Conservation (phyloP, 257 asterid genomes). For the Knoxia roxburghii region DNA sequence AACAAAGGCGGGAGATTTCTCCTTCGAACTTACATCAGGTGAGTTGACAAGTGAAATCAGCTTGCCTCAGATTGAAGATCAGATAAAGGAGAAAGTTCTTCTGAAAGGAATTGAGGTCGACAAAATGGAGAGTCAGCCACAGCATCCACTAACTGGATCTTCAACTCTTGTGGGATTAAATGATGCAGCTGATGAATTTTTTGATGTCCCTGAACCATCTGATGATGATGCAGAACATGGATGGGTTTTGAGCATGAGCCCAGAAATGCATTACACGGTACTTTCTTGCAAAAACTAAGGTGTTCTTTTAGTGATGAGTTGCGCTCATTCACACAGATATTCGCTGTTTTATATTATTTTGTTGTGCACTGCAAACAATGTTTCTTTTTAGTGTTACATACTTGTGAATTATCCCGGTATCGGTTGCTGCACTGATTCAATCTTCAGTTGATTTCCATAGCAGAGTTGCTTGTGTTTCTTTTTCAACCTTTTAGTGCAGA, state of each 20-base stretch:
- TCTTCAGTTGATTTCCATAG: not conserved
- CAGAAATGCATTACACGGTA: slow-evolving; percentile 48
- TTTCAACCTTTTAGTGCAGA: too few relatives aligned
- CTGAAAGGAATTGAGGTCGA: slow-evolving; percentile 21
- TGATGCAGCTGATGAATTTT: slow-evolving; percentile 70
- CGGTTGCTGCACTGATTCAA: not conserved
- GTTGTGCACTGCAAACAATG: not conserved
- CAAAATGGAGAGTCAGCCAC: slow-evolving; percentile 26
- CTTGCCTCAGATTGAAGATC: slow-evolving; percentile 36
- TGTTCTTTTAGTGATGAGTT: not conserved
- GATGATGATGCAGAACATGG: slow-evolving; percentile 46
- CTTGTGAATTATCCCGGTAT: not conserved
- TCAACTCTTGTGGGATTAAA: slow-evolving; percentile 56
- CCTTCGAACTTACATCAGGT: slow-evolving; percentile 29
- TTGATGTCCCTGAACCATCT: slow-evolving; percentile 65
- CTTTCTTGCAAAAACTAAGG: slow-evolving; percentile 7
- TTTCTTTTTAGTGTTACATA: not conserved
- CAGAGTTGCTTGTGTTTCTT: not conserved
- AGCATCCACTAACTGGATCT: slow-evolving; percentile 22
- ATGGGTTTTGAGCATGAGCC: slow-evolving; percentile 31
- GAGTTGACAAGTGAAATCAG: slow-evolving; percentile 41
- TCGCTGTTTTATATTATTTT: not conserved
- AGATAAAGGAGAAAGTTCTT: slow-evolving; percentile 37
- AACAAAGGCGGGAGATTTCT: slow-evolving; percentile 45
- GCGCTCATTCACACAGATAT: not conserved